Percentiles rank a stretch among this genome's conserved stretches.
phyloP scores from a whole-genome alignment of 345 rosid species.

The Diplotaxis tenuifolia region DNA sequence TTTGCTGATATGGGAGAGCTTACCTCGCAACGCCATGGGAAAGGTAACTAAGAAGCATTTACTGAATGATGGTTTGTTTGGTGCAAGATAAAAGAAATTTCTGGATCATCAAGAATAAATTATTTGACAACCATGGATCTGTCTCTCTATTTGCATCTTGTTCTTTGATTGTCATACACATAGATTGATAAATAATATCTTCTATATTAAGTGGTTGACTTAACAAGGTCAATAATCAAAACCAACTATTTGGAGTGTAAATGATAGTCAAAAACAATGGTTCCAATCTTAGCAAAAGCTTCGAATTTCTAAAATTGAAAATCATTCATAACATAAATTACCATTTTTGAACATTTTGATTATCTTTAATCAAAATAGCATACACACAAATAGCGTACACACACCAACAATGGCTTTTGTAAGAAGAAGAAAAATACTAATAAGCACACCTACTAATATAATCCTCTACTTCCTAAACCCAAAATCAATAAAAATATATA shows the following conservation, averaged over 20 bases:
- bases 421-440: background rate
- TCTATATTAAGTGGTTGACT: background rate
- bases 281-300: no score
- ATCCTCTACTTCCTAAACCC: constrained; percentile 31
- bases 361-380: constrained; percentile 10
- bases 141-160: constrained; percentile 2
- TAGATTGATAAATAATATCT: background rate
- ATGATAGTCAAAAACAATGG: no score
- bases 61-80: background rate
- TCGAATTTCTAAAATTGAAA: no score
- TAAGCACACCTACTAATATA: constrained; percentile 12
- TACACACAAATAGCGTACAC: background rate
- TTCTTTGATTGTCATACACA: background rate
- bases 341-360: constrained; percentile 17
- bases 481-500: constrained; percentile 14
- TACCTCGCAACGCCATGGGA: constrained; percentile 99
- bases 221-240: background rate
- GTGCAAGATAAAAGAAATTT: constrained; percentile 48
- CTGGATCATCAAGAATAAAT: constrained; percentile 43
- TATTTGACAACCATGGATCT: constrained; percentile 5
- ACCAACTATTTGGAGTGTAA: no score
- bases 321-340: background rate
- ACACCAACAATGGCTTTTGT: constrained; percentile 10
- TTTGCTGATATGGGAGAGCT: constrained; percentile 74
- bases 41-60: constrained; percentile 52